Conservation (phyloP, 2,329 filamentous ascomycete genomes). For the Coleophoma eucalyptorum region DNA sequence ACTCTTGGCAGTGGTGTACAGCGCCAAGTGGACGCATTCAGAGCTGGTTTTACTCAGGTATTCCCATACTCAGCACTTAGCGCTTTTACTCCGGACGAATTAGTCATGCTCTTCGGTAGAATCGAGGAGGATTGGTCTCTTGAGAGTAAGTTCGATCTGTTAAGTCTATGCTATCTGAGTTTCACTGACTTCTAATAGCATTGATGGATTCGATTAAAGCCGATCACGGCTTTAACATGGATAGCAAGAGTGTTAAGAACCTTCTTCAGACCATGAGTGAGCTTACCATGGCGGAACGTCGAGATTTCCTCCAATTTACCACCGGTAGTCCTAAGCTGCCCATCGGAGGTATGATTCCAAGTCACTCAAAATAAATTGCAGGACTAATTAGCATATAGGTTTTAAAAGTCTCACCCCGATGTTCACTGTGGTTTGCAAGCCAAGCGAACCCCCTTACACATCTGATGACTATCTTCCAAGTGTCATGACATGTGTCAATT, state of each 20-base stretch:
- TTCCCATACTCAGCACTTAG: conserved; percentile 92
- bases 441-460: conserved; percentile 88
- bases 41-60: conserved; percentile 86
- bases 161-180: conserved; percentile 17
- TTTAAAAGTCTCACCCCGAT: conserved; percentile 97
- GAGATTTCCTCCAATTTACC: conserved; percentile 96
- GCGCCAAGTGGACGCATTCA: conserved; percentile 87
- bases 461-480: conserved; percentile 98
- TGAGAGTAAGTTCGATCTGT: conserved; percentile 66
- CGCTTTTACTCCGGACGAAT: conserved; percentile 91
- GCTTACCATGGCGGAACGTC: conserved; percentile 67
- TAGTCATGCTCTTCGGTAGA: conserved; percentile 90
- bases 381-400: conserved; percentile 50
- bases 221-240: conserved; percentile 97
- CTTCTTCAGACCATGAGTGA: conserved; percentile 93
- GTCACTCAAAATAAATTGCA: conserved; percentile 1
- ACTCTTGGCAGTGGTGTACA: conserved; percentile 87
- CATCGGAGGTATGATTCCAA: conserved; percentile 74
- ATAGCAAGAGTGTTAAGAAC: conserved; percentile 93
- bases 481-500: conserved; percentile 99
- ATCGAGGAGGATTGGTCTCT: conserved; percentile 96
- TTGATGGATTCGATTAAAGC: conserved; percentile 98
- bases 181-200: conserved; percentile 44
- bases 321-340: conserved; percentile 97
- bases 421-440: conserved; percentile 98